phyloP scores from a whole-genome alignment of 176 grass and related monocot species.

The Oryza glumipatula region DNA sequence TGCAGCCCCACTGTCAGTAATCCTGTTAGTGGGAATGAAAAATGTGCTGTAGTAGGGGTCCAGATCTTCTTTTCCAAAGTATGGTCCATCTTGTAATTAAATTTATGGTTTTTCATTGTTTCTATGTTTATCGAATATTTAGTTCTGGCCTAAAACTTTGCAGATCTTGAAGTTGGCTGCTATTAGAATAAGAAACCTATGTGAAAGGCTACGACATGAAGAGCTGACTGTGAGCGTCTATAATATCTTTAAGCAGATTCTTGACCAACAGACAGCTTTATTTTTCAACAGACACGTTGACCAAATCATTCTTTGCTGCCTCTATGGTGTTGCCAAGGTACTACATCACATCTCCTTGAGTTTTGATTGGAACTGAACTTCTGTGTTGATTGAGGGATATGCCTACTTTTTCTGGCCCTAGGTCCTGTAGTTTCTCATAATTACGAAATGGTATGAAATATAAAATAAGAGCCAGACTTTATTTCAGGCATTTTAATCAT shows the following conservation, averaged over 20 bases:
- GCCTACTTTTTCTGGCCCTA: background rate
- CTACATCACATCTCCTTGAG: slow-evolving; percentile 10
- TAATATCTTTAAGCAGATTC: slow-evolving; percentile 74
- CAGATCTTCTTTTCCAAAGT: slow-evolving; percentile 91
- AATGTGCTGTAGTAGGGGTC: slow-evolving; percentile 70
- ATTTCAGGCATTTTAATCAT: background rate
- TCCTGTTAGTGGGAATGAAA: slow-evolving; percentile 62
- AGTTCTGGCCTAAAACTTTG: slow-evolving; percentile 35
- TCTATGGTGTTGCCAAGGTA: slow-evolving; percentile 98
- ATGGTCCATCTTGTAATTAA: slow-evolving; percentile 36
- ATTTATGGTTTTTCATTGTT: slow-evolving; percentile 38
- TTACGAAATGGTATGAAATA: background rate
- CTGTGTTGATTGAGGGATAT: background rate
- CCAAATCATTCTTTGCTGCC: slow-evolving; percentile 89
- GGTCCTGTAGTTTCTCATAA: background rate
- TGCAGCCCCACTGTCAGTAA: slow-evolving; percentile 76
- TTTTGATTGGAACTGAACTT: background rate
- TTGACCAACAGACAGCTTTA: slow-evolving; percentile 70
- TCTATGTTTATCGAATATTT: slow-evolving; percentile 16
- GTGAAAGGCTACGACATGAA: slow-evolving; percentile 73
- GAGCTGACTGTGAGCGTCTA: slow-evolving; percentile 76
- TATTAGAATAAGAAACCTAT: slow-evolving; percentile 88
- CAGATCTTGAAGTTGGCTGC: slow-evolving; percentile 95
- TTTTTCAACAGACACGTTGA: slow-evolving; percentile 96
- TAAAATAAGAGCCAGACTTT: too few relatives aligned